These are phyloP conservation scores for Boletus calvinii DNA, from an alignment of 1,284 basidiomycete species.

Conservation along the genomic window DNA sequence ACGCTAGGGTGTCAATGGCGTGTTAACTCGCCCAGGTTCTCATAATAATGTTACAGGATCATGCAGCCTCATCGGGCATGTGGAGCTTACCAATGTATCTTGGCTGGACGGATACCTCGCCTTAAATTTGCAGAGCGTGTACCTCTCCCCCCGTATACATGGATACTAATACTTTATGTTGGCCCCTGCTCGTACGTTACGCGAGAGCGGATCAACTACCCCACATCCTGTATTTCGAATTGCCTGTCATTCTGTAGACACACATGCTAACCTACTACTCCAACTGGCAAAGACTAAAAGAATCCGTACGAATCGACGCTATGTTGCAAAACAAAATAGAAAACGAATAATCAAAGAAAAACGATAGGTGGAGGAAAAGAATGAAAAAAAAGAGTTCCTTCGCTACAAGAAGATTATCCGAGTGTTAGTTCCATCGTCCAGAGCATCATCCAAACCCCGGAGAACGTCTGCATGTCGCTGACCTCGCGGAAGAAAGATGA, in stretches of 20 bases:
- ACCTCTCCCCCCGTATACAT: not conserved
- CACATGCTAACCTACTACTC: conserved; percentile 6
- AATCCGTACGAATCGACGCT: conserved; percentile 22
- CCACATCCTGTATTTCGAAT: conserved; percentile 6
- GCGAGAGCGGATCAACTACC: conserved; percentile 2
- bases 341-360: conserved; percentile 33
- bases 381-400: conserved; percentile 15
- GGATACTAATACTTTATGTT: too few relatives aligned
- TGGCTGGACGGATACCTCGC: too few relatives aligned
- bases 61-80: not conserved
- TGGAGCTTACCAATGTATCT: not conserved
- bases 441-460: conserved; percentile 4
- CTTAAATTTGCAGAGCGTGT: too few relatives aligned
- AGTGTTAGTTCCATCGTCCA: conserved; percentile 28
- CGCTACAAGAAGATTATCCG: conserved; percentile 32
- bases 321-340: conserved; percentile 34
- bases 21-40: not conserved
- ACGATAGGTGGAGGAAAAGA: not conserved
- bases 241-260: conserved; percentile 8
- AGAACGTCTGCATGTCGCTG: conserved; percentile 6
- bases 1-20: not conserved
- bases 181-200: not conserved
- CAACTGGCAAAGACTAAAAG: conserved; percentile 24
- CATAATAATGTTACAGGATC: not conserved
- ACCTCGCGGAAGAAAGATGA: conserved; percentile 14